Conservation (phyloP, 805 yeast genomes). For the Alloascoidea africana region DNA sequence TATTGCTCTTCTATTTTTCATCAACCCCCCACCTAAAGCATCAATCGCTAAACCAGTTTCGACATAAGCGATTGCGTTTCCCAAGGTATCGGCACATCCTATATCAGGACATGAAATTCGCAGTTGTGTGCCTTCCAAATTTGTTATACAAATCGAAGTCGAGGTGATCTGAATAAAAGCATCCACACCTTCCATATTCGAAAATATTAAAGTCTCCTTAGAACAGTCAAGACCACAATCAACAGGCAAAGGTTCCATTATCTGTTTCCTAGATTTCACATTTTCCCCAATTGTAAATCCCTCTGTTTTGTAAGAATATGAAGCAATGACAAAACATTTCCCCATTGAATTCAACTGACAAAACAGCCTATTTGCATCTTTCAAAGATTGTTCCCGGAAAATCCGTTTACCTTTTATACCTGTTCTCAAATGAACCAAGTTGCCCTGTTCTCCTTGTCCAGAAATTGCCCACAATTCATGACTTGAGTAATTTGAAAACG, state of each 20-base stretch:
- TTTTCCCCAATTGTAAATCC: background rate
- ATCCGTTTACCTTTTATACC: conserved; percentile 9
- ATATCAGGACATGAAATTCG: conserved; percentile 5
- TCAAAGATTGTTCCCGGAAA: conserved; percentile 6
- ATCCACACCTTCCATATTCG: conserved; percentile 3
- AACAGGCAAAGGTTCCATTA: background rate
- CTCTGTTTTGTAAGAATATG: background rate
- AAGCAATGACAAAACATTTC: background rate
- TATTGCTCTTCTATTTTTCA: background rate
- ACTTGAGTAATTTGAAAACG: conserved; percentile 23
- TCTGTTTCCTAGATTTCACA: background rate
- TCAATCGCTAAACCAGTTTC: too few species aligned
- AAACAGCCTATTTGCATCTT: background rate
- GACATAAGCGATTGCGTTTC: background rate
- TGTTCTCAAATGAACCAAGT: conserved; percentile 11
- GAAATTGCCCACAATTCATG: conserved; percentile 22
- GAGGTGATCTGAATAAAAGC: conserved; percentile 14
- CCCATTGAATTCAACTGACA: background rate
- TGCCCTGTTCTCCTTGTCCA: conserved; percentile 15
- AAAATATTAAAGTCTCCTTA: background rate
- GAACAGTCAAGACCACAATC: background rate
- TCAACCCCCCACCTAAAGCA: background rate
- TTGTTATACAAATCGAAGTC: conserved; percentile 9
- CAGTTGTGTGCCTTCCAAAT: conserved; percentile 7
- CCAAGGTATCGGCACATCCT: conserved; percentile 10